phyloP scores from a whole-genome alignment of 2,329 filamentous ascomycete species.

The Lachnellula suecica region DNA sequence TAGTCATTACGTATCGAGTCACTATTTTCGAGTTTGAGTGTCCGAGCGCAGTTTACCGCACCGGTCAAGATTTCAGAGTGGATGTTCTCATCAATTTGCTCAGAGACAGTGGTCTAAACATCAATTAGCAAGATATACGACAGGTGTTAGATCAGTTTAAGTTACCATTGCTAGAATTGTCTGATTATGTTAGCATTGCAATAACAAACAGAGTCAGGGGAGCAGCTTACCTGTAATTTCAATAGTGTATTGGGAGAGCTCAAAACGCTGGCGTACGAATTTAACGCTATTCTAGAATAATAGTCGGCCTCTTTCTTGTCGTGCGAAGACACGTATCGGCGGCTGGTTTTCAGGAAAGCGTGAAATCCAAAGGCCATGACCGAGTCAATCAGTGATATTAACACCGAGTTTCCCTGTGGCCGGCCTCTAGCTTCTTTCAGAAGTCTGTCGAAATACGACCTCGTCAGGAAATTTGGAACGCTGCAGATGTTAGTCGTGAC shows the following conservation, averaged over 20 bases:
- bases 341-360: constrained; percentile 1
- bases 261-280: constrained; percentile 1
- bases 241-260: constrained; percentile 3
- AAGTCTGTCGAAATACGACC: background rate
- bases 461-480: background rate
- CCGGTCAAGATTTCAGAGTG: constrained; percentile 3
- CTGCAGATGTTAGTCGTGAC: background rate
- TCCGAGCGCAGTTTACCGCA: constrained; percentile 2
- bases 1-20: background rate
- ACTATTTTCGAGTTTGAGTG: constrained; percentile 6
- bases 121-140: background rate
- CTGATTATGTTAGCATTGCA: constrained; percentile 2
- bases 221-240: constrained; percentile 1
- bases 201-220: background rate
- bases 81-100: constrained; percentile 1
- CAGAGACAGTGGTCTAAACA: constrained; percentile 4
- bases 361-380: constrained; percentile 8
- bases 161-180: constrained; percentile 7
- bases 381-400: constrained; percentile 5
- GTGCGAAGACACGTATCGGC: background rate
- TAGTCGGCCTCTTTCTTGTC: constrained; percentile 2
- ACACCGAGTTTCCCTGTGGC: background rate
- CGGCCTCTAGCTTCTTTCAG: background rate
- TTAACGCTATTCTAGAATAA: constrained; percentile 4
- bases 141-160: background rate